These are phyloP conservation scores for Pouteria glomerata DNA, from an alignment of 148 eudicot genomes.

Conservation along the genomic window DNA sequence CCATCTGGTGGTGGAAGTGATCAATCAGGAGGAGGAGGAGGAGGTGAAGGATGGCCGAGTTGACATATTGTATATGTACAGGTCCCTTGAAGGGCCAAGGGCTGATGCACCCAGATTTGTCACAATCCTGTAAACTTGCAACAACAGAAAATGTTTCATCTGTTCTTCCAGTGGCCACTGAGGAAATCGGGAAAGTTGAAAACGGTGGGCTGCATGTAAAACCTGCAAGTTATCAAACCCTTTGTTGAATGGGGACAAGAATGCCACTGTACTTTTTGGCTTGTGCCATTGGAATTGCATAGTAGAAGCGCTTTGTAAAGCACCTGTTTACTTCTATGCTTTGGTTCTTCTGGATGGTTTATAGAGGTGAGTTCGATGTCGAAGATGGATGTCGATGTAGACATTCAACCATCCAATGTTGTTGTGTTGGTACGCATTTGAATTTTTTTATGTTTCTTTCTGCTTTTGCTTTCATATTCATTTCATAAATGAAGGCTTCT, in stretches of 20 bases:
- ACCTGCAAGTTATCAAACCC: background rate
- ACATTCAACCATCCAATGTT: conserved; percentile 25
- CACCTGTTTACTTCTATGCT: background rate
- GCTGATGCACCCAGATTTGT: conserved; percentile 55
- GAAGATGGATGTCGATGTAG: conserved; percentile 10
- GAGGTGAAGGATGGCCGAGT: conserved; percentile 37
- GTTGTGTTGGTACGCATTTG: conserved; percentile 26
- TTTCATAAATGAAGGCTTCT: conserved; percentile 32
- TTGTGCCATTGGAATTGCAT: conserved; percentile 16
- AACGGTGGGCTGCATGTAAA: background rate
- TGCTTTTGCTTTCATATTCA: conserved; percentile 35
- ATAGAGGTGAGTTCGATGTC: background rate
- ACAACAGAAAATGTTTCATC: conserved; percentile 1
- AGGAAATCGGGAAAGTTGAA: background rate
- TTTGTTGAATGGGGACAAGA: background rate
- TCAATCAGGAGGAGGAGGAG: conserved; percentile 36
- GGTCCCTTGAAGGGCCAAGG: conserved; percentile 74
- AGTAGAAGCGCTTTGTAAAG: background rate
- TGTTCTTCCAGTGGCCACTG: conserved; percentile 1
- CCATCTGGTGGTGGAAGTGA: conserved; percentile 56
- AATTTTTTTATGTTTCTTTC: conserved; percentile 13
- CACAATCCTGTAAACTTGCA: conserved; percentile 35
- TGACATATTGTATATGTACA: conserved; percentile 62
- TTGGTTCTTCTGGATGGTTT: conserved; percentile 2
- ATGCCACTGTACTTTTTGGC: conserved; percentile 10